These are phyloP conservation scores for Guillardia theta DNA, from an alignment of 78 protist species.

Conservation along the genomic window DNA sequence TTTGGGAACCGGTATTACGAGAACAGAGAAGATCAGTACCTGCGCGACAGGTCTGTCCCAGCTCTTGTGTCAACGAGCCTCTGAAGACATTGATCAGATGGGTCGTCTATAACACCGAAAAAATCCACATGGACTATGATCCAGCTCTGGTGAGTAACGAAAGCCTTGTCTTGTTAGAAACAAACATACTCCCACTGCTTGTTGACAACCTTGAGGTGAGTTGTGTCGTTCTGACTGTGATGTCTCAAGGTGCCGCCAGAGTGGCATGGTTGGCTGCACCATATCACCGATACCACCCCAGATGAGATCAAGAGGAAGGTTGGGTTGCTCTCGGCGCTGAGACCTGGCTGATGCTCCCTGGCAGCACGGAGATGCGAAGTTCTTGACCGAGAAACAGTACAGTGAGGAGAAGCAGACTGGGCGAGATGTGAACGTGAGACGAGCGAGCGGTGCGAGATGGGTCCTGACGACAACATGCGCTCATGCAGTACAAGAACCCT, in stretches of 20 bases:
- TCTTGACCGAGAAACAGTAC: no score
- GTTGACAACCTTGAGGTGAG: neutral
- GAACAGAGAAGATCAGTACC: neutral
- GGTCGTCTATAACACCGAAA: neutral
- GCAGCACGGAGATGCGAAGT: no score
- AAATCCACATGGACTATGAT: neutral
- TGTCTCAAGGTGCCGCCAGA: neutral
- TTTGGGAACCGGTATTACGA: neutral
- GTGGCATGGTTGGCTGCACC: slow-evolving; percentile 35
- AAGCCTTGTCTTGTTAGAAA: neutral
- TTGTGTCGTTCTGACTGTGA: neutral
- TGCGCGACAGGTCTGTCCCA: neutral
- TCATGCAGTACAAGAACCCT: no score
- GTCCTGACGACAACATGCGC: no score
- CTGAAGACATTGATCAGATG: neutral
- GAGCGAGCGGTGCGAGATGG: no score
- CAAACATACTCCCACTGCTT: neutral
- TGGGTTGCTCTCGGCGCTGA: neutral
- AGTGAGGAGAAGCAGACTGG: no score
- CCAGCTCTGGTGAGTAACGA: neutral
- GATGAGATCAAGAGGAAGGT: neutral
- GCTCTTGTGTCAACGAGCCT: neutral
- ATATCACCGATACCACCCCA: neutral
- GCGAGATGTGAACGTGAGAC: no score
- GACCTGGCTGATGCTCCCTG: neutral